Percentiles rank a stretch among this genome's conserved stretches.
Conservation (phyloP, 192 early-diverging fungal species). For the Entomortierella chlamydospora region DNA sequence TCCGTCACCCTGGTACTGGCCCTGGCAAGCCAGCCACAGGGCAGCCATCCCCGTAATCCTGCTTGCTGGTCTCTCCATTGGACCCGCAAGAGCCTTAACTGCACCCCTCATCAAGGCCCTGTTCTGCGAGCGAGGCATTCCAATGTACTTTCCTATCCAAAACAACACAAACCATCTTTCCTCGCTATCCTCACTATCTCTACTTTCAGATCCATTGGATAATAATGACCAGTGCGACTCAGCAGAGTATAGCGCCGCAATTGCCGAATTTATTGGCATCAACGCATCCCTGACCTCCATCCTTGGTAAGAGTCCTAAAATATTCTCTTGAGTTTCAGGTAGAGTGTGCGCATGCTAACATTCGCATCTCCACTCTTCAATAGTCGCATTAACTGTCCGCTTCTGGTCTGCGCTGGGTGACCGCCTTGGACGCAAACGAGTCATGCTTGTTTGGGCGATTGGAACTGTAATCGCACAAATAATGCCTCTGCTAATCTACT, state of each 20-base stretch:
- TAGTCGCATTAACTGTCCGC: constrained; percentile 33
- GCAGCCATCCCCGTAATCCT: constrained; percentile 44
- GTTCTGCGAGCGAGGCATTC: constrained; percentile 48
- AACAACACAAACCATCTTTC: not conserved
- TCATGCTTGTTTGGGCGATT: constrained; percentile 21
- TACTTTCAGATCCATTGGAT: not conserved
- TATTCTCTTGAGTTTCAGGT: too few relatives aligned
- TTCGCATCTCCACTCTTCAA: not conserved
- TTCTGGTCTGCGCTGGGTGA: constrained; percentile 32
- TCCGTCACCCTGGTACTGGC: constrained; percentile 27
- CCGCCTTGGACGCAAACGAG: constrained; percentile 25
- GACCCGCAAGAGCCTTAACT: not conserved
- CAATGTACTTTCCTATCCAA: constrained; percentile 13
- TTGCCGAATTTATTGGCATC: constrained; percentile 39
- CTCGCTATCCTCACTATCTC: not conserved
- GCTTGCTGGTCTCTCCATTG: constrained; percentile 12
- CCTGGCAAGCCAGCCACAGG: constrained; percentile 36
- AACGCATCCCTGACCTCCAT: not conserved
- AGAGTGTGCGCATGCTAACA: too few relatives aligned
- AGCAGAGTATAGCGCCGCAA: constrained; percentile 44
- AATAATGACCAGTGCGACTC: constrained; percentile 19
- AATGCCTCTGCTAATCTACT: constrained; percentile 23
- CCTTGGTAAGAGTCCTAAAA: constrained; percentile 26
- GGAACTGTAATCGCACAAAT: not conserved
- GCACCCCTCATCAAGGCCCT: constrained; percentile 21